Conservation (phyloP, 1,284 basidiomycete genomes). For the Singerocomus rubriflavus region DNA sequence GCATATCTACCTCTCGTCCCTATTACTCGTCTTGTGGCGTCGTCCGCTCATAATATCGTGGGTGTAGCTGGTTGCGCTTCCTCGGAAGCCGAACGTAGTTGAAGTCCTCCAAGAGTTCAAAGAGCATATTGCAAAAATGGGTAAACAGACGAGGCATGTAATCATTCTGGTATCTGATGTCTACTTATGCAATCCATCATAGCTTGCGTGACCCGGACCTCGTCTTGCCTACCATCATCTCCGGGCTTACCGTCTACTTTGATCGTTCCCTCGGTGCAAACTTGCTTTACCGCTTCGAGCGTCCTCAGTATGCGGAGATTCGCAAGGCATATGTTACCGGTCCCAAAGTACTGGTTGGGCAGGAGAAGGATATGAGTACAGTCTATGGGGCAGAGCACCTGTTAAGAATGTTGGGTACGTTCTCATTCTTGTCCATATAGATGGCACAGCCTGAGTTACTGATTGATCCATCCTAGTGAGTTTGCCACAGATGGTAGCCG, state of each 20-base stretch:
- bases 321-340: conserved; percentile 76
- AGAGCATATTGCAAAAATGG: conserved; percentile 52
- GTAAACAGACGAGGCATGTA: conserved; percentile 49
- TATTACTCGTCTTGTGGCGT: background rate
- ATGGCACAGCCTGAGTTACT: background rate
- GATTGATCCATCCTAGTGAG: conserved; percentile 46
- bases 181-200: conserved; percentile 1
- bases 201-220: conserved; percentile 63
- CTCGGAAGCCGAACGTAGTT: conserved; percentile 78
- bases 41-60: too few relatives aligned
- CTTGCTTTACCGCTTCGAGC: conserved; percentile 92
- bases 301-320: conserved; percentile 86
- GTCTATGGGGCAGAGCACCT: conserved; percentile 97
- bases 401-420: conserved; percentile 85
- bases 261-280: conserved; percentile 89
- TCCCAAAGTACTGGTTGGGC: conserved; percentile 61
- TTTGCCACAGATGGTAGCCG: conserved; percentile 80
- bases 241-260: conserved; percentile 93
- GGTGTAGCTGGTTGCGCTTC: conserved; percentile 80
- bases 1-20: background rate
- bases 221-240: conserved; percentile 77
- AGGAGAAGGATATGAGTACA: conserved; percentile 83
- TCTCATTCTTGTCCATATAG: background rate
- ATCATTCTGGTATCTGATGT: background rate
- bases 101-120: conserved; percentile 81